Evolutionary conservation across 2,329 filamentous ascomycete genomes (phyloP).

Genomic region (Fusarium irregulare): DNA sequence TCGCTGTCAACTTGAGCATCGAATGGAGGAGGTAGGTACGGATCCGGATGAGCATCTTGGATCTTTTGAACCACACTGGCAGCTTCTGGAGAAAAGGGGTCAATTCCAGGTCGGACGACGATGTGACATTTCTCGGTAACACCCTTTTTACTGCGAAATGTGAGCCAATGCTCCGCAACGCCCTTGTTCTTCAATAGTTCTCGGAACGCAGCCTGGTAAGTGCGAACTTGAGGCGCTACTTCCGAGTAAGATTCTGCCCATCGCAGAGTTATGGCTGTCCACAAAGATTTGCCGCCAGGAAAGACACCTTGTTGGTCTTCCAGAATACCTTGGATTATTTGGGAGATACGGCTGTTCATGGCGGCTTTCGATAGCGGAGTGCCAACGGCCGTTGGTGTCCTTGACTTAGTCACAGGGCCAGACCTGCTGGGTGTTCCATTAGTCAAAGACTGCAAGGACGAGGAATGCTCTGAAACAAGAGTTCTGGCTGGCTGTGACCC

Average conservation of each 20-base stretch:
- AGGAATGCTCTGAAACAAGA: not conserved
- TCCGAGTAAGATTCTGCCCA: conserved; percentile 59
- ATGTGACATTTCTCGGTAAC: conserved; percentile 59
- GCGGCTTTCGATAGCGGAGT: conserved; percentile 29
- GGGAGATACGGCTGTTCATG: conserved; percentile 36
- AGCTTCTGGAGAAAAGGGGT: conserved; percentile 57
- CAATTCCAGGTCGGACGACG: conserved; percentile 55
- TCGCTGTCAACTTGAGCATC: conserved; percentile 25
- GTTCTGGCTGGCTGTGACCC: not conserved
- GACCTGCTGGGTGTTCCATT: not conserved
- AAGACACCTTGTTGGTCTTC: conserved; percentile 58
- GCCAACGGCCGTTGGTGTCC: conserved; percentile 20
- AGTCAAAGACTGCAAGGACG: not conserved
- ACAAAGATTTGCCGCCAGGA: conserved; percentile 62
- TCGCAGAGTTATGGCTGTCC: conserved; percentile 58
- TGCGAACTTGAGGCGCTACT: conserved; percentile 55
- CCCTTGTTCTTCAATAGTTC: conserved; percentile 52
- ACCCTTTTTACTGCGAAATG: conserved; percentile 56
- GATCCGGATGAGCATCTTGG: conserved; percentile 57
- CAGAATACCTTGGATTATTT: conserved; percentile 47
- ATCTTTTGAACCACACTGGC: conserved; percentile 59
- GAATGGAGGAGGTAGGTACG: conserved; percentile 46
- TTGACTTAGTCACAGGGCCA: conserved; percentile 4
- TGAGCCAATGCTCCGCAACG: conserved; percentile 57
- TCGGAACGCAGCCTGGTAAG: conserved; percentile 54